Conservation (phyloP, 805 yeast genomes). For the Huiozyma sinensis region DNA sequence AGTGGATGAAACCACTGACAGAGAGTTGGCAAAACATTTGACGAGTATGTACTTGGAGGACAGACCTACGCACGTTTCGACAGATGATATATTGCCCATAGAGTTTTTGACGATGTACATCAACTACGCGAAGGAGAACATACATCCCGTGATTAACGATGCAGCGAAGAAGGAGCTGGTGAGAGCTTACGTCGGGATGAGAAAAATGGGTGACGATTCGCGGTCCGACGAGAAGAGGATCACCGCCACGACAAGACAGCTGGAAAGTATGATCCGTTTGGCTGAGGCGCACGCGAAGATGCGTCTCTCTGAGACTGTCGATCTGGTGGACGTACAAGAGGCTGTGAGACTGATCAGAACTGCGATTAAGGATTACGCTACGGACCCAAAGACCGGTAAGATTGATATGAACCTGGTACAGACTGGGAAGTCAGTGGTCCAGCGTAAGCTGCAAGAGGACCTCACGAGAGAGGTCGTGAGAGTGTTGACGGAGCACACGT, state of each 20-base stretch:
- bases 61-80: constrained; percentile 59
- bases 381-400: constrained; percentile 93
- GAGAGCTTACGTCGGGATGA: constrained; percentile 81
- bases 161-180: constrained; percentile 82
- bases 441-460: constrained; percentile 67
- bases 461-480: constrained; percentile 49
- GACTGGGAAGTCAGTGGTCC: constrained; percentile 87
- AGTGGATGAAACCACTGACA: constrained; percentile 76
- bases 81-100: constrained; percentile 64
- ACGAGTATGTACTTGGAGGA: constrained; percentile 90
- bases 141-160: constrained; percentile 67
- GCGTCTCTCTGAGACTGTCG: constrained; percentile 67
- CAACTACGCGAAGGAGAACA: constrained; percentile 84
- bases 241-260: constrained; percentile 95
- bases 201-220: constrained; percentile 87
- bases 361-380: constrained; percentile 96
- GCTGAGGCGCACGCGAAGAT: constrained; percentile 96
- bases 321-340: constrained; percentile 74
- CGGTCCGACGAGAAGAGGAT: constrained; percentile 79
- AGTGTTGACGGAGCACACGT: constrained; percentile 39
- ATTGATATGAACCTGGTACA: constrained; percentile 96
- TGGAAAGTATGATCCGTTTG: constrained; percentile 90
- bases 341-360: constrained; percentile 87
- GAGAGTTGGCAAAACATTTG: constrained; percentile 80
- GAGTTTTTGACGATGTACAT: constrained; percentile 83